Percentiles rank a stretch among this genome's conserved stretches.
Conservation (phyloP, 1,284 basidiomycete species). For the Filobasidium uniguttulatum region DNA sequence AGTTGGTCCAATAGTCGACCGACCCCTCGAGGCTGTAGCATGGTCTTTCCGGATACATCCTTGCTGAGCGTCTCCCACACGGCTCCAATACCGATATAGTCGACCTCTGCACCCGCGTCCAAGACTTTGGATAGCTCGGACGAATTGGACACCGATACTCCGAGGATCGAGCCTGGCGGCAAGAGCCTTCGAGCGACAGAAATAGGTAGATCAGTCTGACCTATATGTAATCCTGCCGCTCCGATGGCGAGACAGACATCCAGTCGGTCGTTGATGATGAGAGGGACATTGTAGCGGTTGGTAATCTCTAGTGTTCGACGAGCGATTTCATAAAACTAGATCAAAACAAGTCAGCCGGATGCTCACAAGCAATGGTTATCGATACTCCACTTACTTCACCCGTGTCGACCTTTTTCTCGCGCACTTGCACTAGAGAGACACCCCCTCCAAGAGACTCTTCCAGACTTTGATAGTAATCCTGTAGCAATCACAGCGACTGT, state of each 20-base stretch:
- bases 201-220: constrained; percentile 78
- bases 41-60: constrained; percentile 44
- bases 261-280: constrained; percentile 84
- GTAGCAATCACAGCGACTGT: background rate
- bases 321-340: constrained; percentile 70
- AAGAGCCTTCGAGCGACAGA: constrained; percentile 54
- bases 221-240: constrained; percentile 74
- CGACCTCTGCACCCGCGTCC: constrained; percentile 40
- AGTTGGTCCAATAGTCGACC: constrained; percentile 52
- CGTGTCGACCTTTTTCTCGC: constrained; percentile 71
- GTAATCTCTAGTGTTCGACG: constrained; percentile 57
- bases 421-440: constrained; percentile 76
- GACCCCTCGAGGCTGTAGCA: constrained; percentile 50
- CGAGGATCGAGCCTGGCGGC: constrained; percentile 59
- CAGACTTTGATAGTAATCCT: too few species aligned
- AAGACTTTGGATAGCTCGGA: constrained; percentile 46
- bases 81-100: constrained; percentile 78
- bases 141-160: constrained; percentile 62
- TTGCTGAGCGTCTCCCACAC: constrained; percentile 65
- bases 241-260: constrained; percentile 62
- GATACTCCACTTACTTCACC: constrained; percentile 48
- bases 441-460: constrained; percentile 73
- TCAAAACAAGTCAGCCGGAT: background rate
- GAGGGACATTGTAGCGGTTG: constrained; percentile 62
- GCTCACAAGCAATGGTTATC: background rate